Evolutionary conservation across 108 stramenopile genomes (phyloP), one percentile per base, ranked within the genome.

Genomic region (Cyclotella distinguenda): DNA sequence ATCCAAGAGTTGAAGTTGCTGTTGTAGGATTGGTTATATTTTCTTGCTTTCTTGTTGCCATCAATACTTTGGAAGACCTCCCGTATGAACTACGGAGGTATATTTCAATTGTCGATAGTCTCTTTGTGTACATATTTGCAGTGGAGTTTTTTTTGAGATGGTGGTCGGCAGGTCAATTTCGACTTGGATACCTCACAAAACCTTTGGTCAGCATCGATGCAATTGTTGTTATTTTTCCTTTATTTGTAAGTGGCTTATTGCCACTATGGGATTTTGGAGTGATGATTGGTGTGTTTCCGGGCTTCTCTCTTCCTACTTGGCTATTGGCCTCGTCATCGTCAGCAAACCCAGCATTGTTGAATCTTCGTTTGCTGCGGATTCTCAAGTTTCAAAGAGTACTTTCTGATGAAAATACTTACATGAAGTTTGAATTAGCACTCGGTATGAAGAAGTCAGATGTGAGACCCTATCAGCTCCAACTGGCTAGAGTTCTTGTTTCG

Each of bases 371-470:
- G 27, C 57, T 93, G 3, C 66, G 89, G 1, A 60, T 93, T 31
- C 60, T 93, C n/a, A 80, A 88, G 34, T 70, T 90, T 18, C 88
- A 86, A 69, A 74, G 87, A n/a, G 82, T 87, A 6, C 52, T 93
- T 26, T 62, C 58, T 23, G 80, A 88, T 48, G 70, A 82, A 45
- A 70, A 77, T 10, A 82, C 84, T 1, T 93, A 88, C 77, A 53
- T 74, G 35, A 72, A 70, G 6, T 84, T 89, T 60, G 80, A 77
- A 59, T 40, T 66, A 64, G 84, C 85, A 6, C 49, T 86, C 3
- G 88, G 85, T n/a, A 64, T 81, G 61, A 77, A 67, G 43, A 50
- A 62, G 60, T 57, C 43, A 32, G 82, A 72, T 43, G 74, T 84
- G 0, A 61, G 78, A 28, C 81, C 74, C 0, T 89, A 83, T 55